Base-by-base conservation (phyloP, 306 rosid species). In the Malus fusca region DNA sequence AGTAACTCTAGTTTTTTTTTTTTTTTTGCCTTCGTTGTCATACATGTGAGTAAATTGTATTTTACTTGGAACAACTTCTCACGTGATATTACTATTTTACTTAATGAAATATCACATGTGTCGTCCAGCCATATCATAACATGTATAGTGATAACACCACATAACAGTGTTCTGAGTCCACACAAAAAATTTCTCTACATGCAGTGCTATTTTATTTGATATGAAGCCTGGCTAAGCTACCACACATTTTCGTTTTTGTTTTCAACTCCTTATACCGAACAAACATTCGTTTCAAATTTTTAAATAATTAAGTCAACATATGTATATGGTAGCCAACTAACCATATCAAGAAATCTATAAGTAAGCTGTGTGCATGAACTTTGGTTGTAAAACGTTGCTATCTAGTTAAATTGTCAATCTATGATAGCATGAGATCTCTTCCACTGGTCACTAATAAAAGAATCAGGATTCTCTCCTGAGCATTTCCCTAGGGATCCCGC, bases 251-350 rank as follows among this genome's bases (percentile, higher is more conserved):
- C 52, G 25, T 53, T 28, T 68, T 44, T 26, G 13, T 56, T 30
- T 75, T 79, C 75, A 67, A 70, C 75, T 43, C 31, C 40, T 56
- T 59, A 52, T 72, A 55, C 28, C 65, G 21, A 82, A 81, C 84
- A 85, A 80, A 85, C 84, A 85, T 82, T 79, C 86, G 76, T 64
- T 77, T 59, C 79, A 75, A 71, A 73, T 60, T 71, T 74, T 31
- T 17, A 31, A 68, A 60, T 33, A 9, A 33, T 21, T 30, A 66
- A 78, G 76, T 78, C 76, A 66, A 77, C 5, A 18, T 46, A 28
- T 28, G 5, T 68, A 6, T 23, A 23, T 68, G 67, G 66, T 13
- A 13, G 37, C 37, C 5, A 23, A 28, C 67, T 62, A 61, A 35
- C 14, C 70, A 65, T 71, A 19, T 30, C 46, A 11, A 46, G 33